Evolutionary conservation across 148 eudicot species (phyloP).

Genomic region (Drosera capensis): DNA sequence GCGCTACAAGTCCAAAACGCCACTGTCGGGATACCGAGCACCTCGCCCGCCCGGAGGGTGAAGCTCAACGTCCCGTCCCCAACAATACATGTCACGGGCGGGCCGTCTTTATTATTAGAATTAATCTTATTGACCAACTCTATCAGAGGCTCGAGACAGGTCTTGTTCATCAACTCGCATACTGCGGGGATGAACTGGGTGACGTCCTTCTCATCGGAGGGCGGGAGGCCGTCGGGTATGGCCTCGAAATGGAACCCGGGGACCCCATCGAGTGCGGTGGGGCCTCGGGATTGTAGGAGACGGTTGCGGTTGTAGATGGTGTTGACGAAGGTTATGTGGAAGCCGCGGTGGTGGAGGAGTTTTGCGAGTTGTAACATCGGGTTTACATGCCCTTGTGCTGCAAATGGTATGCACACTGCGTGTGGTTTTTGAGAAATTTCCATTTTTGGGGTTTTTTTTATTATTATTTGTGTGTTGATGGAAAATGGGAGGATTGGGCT

Average conservation of each 20-base stretch:
- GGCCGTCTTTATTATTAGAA: slow-evolving; percentile 1
- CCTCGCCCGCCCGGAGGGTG: slow-evolving; percentile 25
- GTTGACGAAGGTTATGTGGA: slow-evolving; percentile 50
- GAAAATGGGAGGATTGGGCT: too few relatives aligned
- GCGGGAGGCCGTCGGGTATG: slow-evolving; percentile 55
- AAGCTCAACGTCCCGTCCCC: slow-evolving; percentile 44
- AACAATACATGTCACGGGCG: slow-evolving; percentile 40
- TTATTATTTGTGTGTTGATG: too few relatives aligned
- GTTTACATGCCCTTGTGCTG: slow-evolving; percentile 60
- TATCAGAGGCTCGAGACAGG: slow-evolving; percentile 21
- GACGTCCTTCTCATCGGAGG: slow-evolving; percentile 17
- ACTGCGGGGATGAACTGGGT: slow-evolving; percentile 32
- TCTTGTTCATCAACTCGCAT: slow-evolving; percentile 16
- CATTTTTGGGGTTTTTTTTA: too few relatives aligned
- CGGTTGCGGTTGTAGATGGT: slow-evolving; percentile 40
- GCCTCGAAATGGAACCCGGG: slow-evolving; percentile 36
- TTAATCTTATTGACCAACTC: slow-evolving; percentile 21
- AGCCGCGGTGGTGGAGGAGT: slow-evolving; percentile 38
- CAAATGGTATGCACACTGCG: slow-evolving; percentile 38
- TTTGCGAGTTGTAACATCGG: slow-evolving; percentile 50
- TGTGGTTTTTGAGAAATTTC: too few relatives aligned
- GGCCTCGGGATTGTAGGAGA: slow-evolving; percentile 34
- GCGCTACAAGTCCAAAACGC: slow-evolving; percentile 45
- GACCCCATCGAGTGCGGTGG: slow-evolving; percentile 27
- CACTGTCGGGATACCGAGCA: slow-evolving; percentile 33